Evolutionary conservation across 176 grass and related monocot species (phyloP).

Genomic region (Elymus sibiricus): DNA sequence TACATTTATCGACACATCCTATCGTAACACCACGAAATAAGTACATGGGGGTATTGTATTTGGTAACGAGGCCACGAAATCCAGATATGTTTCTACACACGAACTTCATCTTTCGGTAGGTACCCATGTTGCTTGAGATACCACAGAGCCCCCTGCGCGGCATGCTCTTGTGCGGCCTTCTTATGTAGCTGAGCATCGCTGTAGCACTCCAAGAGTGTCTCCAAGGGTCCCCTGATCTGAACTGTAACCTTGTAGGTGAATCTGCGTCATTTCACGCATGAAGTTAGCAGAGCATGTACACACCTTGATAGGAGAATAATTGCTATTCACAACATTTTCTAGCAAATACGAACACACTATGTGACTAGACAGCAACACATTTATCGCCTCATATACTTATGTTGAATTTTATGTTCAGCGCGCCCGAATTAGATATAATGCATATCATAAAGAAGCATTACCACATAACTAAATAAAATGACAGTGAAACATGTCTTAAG

Average conservation of each 20-base stretch:
- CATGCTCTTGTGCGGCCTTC: conserved; percentile 73
- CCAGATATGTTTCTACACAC: conserved; percentile 3
- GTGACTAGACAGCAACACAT: background rate
- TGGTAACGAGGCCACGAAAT: background rate
- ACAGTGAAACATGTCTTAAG: background rate
- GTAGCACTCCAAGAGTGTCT: conserved; percentile 48
- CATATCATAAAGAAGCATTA: background rate
- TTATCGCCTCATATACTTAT: background rate
- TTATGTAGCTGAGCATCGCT: conserved; percentile 65
- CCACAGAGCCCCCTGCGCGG: conserved; percentile 78
- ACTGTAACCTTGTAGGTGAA: conserved; percentile 86
- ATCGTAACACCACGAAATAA: no score
- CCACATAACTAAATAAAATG: background rate
- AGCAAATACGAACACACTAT: background rate
- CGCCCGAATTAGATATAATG: background rate
- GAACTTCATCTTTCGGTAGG: conserved; percentile 22
- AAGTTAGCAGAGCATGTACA: conserved; percentile 1
- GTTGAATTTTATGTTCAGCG: background rate
- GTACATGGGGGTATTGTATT: background rate
- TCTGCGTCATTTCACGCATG: conserved; percentile 40
- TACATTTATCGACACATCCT: background rate
- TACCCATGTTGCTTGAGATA: conserved; percentile 60
- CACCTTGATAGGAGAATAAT: background rate
- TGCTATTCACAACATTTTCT: background rate
- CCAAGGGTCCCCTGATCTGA: conserved; percentile 35